Evolutionary conservation across 192 early-diverging fungal genomes (phyloP).

Genomic region (Podila verticillata): DNA sequence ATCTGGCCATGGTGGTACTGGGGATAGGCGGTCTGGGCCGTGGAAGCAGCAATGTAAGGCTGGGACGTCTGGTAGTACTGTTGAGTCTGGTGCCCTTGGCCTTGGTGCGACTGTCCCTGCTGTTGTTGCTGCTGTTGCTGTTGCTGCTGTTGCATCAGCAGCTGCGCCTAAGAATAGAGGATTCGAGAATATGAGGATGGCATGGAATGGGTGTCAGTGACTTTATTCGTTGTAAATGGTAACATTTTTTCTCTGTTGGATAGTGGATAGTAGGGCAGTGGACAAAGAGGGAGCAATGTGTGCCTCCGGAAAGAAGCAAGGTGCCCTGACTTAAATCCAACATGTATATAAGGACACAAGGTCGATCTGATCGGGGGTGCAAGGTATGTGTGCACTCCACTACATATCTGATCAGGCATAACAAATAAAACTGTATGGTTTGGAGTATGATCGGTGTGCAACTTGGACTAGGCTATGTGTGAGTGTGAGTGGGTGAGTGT

Average conservation of each 20-base stretch:
- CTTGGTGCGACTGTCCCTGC: constrained; percentile 16
- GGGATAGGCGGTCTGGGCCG: background rate
- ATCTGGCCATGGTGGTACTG: constrained; percentile 1
- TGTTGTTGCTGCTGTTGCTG: constrained; percentile 22
- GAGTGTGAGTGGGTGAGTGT: constrained; percentile 23
- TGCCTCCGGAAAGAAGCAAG: no score
- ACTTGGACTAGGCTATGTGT: no score
- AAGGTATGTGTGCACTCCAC: no score
- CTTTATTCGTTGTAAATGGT: background rate
- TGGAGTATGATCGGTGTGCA: no score
- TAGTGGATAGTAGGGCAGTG: background rate
- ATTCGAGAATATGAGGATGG: constrained; percentile 1
- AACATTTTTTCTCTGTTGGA: background rate
- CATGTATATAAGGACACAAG: no score
- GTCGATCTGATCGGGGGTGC: no score
- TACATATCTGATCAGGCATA: no score
- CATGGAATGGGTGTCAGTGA: background rate
- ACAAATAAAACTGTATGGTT: no score
- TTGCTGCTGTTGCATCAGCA: background rate
- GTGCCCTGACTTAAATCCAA: no score
- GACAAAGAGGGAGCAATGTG: background rate
- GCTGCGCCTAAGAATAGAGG: constrained; percentile 27
- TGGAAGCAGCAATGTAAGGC: background rate
- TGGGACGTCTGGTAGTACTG: constrained; percentile 2
- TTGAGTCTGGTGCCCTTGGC: background rate